These are phyloP conservation scores for Cladophialophora bantiana DNA, from an alignment of 2,329 filamentous ascomycete species.

Conservation along the genomic window DNA sequence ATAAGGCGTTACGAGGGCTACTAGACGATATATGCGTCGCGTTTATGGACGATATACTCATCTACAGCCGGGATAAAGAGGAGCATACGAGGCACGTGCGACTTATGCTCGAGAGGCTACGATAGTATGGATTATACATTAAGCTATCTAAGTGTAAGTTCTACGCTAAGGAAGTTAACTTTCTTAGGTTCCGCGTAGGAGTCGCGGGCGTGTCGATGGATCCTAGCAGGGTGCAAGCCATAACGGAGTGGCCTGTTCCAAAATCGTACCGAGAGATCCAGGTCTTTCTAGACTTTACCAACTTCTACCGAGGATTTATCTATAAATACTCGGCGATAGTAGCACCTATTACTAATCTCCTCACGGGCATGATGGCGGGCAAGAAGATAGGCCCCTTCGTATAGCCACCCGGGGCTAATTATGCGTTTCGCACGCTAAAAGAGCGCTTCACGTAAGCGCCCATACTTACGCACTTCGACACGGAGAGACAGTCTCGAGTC, in stretches of 20 bases:
- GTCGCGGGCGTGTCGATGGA: background rate
- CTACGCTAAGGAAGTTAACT: background rate
- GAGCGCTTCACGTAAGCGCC: too few relatives aligned
- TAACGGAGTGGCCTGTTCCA: background rate
- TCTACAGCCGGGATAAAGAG: background rate
- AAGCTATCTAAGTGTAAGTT: background rate
- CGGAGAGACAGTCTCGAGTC: too few relatives aligned
- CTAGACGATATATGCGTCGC: conserved; percentile 10
- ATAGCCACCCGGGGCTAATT: too few relatives aligned
- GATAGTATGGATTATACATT: background rate
- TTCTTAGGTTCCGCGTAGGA: background rate
- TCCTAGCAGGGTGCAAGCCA: background rate
- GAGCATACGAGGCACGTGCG: background rate
- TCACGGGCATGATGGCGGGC: background rate
- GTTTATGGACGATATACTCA: conserved; percentile 11
- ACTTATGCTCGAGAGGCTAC: background rate
- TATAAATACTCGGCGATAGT: background rate
- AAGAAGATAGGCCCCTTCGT: background rate
- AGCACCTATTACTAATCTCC: background rate
- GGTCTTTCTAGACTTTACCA: background rate
- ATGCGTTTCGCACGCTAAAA: too few relatives aligned
- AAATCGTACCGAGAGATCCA: background rate
- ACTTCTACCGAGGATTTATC: background rate
- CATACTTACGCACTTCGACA: too few relatives aligned
- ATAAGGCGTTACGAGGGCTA: conserved; percentile 3